phyloP scores from a whole-genome alignment of 2,329 filamentous ascomycete species.

The Ophiostoma piceae region DNA sequence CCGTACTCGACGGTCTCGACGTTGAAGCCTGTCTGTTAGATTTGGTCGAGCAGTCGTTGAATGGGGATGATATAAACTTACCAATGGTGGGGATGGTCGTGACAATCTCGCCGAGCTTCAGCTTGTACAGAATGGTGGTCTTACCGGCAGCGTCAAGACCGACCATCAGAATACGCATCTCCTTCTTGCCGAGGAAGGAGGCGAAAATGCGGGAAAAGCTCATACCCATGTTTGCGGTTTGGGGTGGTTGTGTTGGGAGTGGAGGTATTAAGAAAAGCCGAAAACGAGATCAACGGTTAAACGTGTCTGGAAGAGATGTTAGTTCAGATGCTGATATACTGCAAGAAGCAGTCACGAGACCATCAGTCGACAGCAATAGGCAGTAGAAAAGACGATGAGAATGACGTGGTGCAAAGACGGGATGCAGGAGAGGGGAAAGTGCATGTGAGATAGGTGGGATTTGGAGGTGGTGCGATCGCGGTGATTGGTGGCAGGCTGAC shows the following conservation, averaged over 20 bases:
- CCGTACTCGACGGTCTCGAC: slow-evolving; percentile 99
- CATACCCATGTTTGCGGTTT: slow-evolving; percentile 84
- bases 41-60: background rate
- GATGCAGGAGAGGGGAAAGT: slow-evolving; percentile 6
- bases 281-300: slow-evolving; percentile 18
- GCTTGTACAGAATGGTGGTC: slow-evolving; percentile 99
- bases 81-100: slow-evolving; percentile 98
- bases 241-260: background rate
- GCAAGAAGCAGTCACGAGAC: background rate
- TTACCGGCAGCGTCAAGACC: slow-evolving; percentile 99
- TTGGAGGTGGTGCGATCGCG: background rate
- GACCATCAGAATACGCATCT: slow-evolving; percentile 99
- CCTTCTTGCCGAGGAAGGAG: slow-evolving; percentile 97
- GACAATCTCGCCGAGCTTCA: slow-evolving; percentile 98
- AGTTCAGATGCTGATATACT: slow-evolving; percentile 3
- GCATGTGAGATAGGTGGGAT: background rate
- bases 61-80: slow-evolving; percentile 42
- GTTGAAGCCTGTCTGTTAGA: slow-evolving; percentile 73
- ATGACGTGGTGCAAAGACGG: background rate
- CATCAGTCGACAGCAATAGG: background rate
- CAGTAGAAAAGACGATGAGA: background rate
- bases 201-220: slow-evolving; percentile 95
- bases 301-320: slow-evolving; percentile 16
- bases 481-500: background rate
- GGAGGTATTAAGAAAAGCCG: background rate